These are phyloP conservation scores for Anthracocystis setariae DNA, from an alignment of 1,284 basidiomycete genomes.

Conservation along the genomic window DNA sequence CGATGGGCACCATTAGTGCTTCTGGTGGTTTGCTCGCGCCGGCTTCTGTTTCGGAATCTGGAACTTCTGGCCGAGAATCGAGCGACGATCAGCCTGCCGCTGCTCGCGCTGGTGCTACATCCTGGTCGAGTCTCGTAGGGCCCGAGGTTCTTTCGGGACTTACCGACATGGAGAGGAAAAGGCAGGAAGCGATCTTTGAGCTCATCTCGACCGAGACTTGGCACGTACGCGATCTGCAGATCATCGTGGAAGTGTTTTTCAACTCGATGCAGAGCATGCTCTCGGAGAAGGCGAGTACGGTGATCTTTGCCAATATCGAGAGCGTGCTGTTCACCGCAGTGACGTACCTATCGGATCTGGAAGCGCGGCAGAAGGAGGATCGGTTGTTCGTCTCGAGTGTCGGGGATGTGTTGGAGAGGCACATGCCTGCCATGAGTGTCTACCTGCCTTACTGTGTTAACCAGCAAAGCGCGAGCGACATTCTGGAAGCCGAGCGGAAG, in stretches of 20 bases:
- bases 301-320: constrained; percentile 92
- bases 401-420: constrained; percentile 81
- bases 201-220: constrained; percentile 98
- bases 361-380: constrained; percentile 88
- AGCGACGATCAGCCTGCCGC: constrained; percentile 2
- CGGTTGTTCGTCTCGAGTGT: constrained; percentile 88
- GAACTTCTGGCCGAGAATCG: constrained; percentile 12
- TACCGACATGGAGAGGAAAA: constrained; percentile 89
- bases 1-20: constrained; percentile 14
- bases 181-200: constrained; percentile 99
- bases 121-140: constrained; percentile 90
- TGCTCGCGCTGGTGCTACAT: constrained; percentile 70
- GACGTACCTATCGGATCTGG: constrained; percentile 73
- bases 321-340: constrained; percentile 69
- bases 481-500: constrained; percentile 79
- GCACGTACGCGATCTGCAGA: constrained; percentile 94
- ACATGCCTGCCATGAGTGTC: constrained; percentile 80
- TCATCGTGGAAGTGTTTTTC: constrained; percentile 76
- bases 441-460: constrained; percentile 94
- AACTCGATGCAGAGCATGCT: constrained; percentile 77
- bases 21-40: constrained; percentile 14
- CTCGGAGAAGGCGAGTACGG: constrained; percentile 80
- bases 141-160: constrained; percentile 81
- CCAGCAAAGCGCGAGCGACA: constrained; percentile 81
- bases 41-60: constrained; percentile 18